These are phyloP conservation scores for Alternaria sp. DNA, from an alignment of 2,329 filamentous ascomycete genomes.

Conservation along the genomic window DNA sequence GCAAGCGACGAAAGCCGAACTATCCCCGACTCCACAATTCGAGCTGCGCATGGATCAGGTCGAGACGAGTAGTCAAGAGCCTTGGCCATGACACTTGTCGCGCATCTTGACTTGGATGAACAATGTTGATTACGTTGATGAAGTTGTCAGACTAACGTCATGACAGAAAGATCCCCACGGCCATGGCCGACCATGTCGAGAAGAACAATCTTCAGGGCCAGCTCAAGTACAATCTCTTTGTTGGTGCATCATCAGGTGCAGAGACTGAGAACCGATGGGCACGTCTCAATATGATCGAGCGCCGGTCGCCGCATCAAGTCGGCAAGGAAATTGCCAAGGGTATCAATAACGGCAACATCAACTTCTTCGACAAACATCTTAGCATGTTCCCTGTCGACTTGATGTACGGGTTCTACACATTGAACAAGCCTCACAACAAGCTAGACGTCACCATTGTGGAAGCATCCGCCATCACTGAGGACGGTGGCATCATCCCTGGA, in stretches of 20 bases:
- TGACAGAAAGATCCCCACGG: slow-evolving; percentile 79
- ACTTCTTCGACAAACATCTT: slow-evolving; percentile 93
- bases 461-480: slow-evolving; percentile 85
- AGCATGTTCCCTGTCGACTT: slow-evolving; percentile 91
- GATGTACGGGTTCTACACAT: slow-evolving; percentile 84
- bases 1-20: slow-evolving; percentile 31
- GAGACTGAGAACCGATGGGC: slow-evolving; percentile 95
- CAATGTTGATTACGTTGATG: background rate
- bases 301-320: slow-evolving; percentile 85
- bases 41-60: slow-evolving; percentile 18
- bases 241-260: slow-evolving; percentile 87
- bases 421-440: slow-evolving; percentile 76
- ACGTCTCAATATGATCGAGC: slow-evolving; percentile 87
- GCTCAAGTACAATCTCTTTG: slow-evolving; percentile 86
- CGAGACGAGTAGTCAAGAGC: slow-evolving; percentile 3
- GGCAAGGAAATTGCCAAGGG: slow-evolving; percentile 90
- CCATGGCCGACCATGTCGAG: slow-evolving; percentile 88
- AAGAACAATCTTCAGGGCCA: slow-evolving; percentile 84
- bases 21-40: slow-evolving; percentile 32
- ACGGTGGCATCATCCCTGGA: slow-evolving; percentile 88
- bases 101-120: slow-evolving; percentile 4
- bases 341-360: slow-evolving; percentile 87
- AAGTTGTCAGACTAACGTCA: slow-evolving; percentile 8
- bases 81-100: slow-evolving; percentile 6
- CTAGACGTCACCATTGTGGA: slow-evolving; percentile 87